Evolutionary conservation across 257 asterid genomes (phyloP), one percentile per base, ranked within the genome.

Genomic region (Solanum rostratum): DNA sequence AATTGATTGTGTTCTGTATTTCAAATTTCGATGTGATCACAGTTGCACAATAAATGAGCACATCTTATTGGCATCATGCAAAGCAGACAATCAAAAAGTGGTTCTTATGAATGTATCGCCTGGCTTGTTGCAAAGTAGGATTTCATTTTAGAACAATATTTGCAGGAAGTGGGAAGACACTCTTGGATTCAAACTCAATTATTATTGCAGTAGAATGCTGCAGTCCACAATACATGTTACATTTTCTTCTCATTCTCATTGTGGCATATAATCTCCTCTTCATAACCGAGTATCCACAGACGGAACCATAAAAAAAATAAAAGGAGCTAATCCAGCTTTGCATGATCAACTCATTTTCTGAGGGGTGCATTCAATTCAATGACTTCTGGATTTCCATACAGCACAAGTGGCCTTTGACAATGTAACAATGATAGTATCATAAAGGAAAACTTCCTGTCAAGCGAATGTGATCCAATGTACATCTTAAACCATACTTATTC

Each of bases 401-500:
- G 68, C 37, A 65, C 16, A 49, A 2, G 12, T 30, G 9, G 15
- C 63, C 53, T n/a, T 37, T 41, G 52, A 54, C 20, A 52, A 80
- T 5, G 4, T n/a, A 24, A 24, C 11, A 30, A 3, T 54, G 84
- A 33, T 8, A 11, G 43, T 24, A 79, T 87, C 85, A 93, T 52
- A 86, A 76, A 2, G 99, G 99, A 50, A 97, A 88, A 55, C 83
- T 87, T 86, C 97, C 95, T 0, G 98, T 95, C 27, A 70, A 66
- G 3, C 86, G 91, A 84, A 97, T 92, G 86, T 95, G 98, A 57
- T 92, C 97, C 90, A 97, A 87, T 0, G 99, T 95, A 15, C 90
- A 83, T 15, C 95, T 95, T 45, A 97, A 84, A 33, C 99, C 98
- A 53, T 93, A 95, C 79, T 89, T 91, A 49, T 93, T 94, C 15